Base-by-base conservation (phyloP, 2,329 filamentous ascomycete genomes). In the Coniella lustricola region DNA sequence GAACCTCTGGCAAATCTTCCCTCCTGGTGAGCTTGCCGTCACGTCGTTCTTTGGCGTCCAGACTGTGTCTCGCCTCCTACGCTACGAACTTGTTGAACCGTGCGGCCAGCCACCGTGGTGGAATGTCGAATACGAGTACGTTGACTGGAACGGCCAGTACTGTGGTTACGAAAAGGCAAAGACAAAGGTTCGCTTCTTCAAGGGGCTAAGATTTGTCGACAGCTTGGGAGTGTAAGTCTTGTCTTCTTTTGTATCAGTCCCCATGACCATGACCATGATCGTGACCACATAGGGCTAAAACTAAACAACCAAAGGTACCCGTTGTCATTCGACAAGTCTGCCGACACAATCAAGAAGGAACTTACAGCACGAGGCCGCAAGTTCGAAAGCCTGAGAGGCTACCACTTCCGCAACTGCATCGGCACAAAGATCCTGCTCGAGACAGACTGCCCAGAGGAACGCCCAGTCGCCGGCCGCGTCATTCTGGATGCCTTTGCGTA, bases 401-500 rank as follows among this genome's bases (percentile, higher is more conserved):
- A 60, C 44, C 62, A 63, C 39, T 62, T 62, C 46, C 60, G 59
- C 41, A 17, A 48, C 7, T 62, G 55, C 21, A 56, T 58, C 12
- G 64, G 62, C 2, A 58, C 53, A 8, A 67, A 61, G 52, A 54
- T 66, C 8, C 25, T 57, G 0, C 52, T 64, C 2, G 59, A 61
- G 49, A 59, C 52, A 0, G 46, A 56, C 32, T 41, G 47, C 12
- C 54, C 56, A 3, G 54, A 64, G 38, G 54, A 61, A 36, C 49
- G 58, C 10, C 59, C 63, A 1, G 62, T 59, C 3, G 31, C 46
- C 1, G 65, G 66, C 1, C 61, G 59, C 20, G 61, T 68, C 21
- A 61, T 62, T 17, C 47, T 68, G 7, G 67, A 69, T 44, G 54
- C 63, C 0, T 62, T 64, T 33, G 66, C 66, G 1, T 68, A 66